Conservation (phyloP, 805 yeast species). For the Candida peoriensis region DNA sequence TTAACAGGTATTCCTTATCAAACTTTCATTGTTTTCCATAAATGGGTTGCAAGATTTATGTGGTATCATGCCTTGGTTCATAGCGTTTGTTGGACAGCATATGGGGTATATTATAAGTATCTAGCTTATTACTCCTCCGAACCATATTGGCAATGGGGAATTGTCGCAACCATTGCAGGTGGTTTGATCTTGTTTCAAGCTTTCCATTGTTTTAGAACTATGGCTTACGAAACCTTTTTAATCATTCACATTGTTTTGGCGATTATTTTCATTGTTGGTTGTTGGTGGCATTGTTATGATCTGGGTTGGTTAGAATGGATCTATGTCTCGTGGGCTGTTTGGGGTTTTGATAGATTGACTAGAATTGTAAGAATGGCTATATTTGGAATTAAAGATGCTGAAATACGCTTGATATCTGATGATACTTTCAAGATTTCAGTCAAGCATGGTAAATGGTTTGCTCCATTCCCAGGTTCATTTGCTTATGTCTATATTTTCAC, state of each 20-base stretch:
- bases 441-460: slow-evolving; percentile 40
- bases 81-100: slow-evolving; percentile 10
- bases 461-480: slow-evolving; percentile 46
- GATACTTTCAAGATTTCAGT: slow-evolving; percentile 39
- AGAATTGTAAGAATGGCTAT: slow-evolving; percentile 32
- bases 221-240: slow-evolving; percentile 56
- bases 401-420: slow-evolving; percentile 22
- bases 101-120: slow-evolving; percentile 6
- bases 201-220: slow-evolving; percentile 43
- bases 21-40: slow-evolving; percentile 61
- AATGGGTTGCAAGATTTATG: slow-evolving; percentile 49
- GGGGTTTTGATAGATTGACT: slow-evolving; percentile 35
- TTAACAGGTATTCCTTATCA: slow-evolving; percentile 61
- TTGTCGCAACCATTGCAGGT: slow-evolving; percentile 38
- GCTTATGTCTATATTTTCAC: slow-evolving; percentile 51
- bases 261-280: slow-evolving; percentile 43
- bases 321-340: slow-evolving; percentile 28
- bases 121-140: slow-evolving; percentile 6
- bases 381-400: slow-evolving; percentile 14
- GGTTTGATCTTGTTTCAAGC: slow-evolving; percentile 45
- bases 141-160: slow-evolving; percentile 31
- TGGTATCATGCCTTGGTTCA: slow-evolving; percentile 19
- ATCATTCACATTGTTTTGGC: slow-evolving; percentile 55
- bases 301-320: slow-evolving; percentile 31
- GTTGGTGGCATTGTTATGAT: slow-evolving; percentile 50